Base-by-base conservation (phyloP, 257 asterid species). In the Jacaranda copaia region DNA sequence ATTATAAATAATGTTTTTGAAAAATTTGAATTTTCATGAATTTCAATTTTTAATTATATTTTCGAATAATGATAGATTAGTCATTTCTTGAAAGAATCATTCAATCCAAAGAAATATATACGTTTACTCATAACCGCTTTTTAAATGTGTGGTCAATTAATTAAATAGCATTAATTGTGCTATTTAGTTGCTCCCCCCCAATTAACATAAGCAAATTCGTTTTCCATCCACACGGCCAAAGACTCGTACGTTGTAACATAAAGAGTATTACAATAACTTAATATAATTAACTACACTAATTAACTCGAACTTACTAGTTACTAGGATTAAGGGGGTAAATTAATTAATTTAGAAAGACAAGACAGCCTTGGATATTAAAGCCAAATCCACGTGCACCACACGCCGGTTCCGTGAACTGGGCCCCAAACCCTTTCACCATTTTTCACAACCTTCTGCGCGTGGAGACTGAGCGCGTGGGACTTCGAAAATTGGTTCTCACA, bases 301-400 rank as follows among this genome's bases (percentile, higher is more conserved):
- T 78, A 70, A 77, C 69, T 35, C 2, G 32, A 45, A 48, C 12
- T 20, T 52, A 75, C 61, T 73, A 67, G 57, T 20, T 52, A 75
- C 61, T 73, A 67, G 57, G 62, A 62, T 39, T 79, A 62, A 68
- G 39, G 53, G 16, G 19, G 48, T 14, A 36, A 40, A 68, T 25
- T 48, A 49, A 58, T 10, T 16, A 36, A 61, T 64, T 63, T 49
- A n/a, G 40, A 71, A 68, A 51, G 78, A 55, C 76, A 74, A 81
- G 81, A 77, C 75, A 68, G 76, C 53, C 49, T 43, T 45, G 79
- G 69, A 46, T 38, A 15, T 6, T 20, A 70, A 75, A 58, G 79
- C 81, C 59, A 81, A 77, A 70, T 55, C 79, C 87, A 87, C 89
- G 87, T 85, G 89, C 89, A 78, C 72, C 81, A 55, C 91, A 85